phyloP scores from a whole-genome alignment of 768 basidiomycete species.

The Coprinopsis cinerea region DNA sequence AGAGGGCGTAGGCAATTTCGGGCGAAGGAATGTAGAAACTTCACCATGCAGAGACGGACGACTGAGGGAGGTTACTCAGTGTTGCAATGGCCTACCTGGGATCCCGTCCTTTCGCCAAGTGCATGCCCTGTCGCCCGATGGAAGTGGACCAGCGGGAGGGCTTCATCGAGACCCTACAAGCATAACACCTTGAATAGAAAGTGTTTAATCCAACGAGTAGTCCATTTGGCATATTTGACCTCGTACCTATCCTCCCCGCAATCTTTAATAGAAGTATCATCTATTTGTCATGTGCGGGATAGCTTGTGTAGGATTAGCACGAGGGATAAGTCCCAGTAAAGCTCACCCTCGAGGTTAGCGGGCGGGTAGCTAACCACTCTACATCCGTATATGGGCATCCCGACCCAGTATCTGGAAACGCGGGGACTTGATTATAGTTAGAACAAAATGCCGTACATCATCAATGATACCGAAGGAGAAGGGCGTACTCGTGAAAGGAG shows the following conservation, averaged over 20 bases:
- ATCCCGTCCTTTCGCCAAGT: too few species aligned
- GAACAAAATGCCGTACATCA: too few species aligned
- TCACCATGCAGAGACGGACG: too few species aligned
- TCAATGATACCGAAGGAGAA: neutral
- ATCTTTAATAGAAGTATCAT: neutral
- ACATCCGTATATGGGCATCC: slow-evolving; percentile 1
- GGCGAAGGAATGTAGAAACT: too few species aligned
- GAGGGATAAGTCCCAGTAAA: neutral
- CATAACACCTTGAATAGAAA: neutral
- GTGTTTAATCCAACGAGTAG: neutral
- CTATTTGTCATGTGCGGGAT: neutral
- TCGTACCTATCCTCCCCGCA: neutral
- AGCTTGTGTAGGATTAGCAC: neutral
- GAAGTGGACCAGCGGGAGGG: too few species aligned
- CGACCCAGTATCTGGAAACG: slow-evolving; percentile 1
- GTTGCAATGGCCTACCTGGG: neutral
- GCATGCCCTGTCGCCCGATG: too few species aligned
- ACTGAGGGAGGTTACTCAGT: too few species aligned
- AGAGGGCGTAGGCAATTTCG: too few species aligned
- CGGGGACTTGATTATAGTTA: slow-evolving; percentile 1
- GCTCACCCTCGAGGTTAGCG: neutral
- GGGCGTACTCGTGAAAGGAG: neutral
- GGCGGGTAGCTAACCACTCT: neutral
- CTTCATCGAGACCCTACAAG: neutral
- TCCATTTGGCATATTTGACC: neutral